Percentiles rank a stretch among this genome's conserved stretches.
Conservation (phyloP, 2,329 filamentous ascomycete genomes). For the Diplodia seriata region DNA sequence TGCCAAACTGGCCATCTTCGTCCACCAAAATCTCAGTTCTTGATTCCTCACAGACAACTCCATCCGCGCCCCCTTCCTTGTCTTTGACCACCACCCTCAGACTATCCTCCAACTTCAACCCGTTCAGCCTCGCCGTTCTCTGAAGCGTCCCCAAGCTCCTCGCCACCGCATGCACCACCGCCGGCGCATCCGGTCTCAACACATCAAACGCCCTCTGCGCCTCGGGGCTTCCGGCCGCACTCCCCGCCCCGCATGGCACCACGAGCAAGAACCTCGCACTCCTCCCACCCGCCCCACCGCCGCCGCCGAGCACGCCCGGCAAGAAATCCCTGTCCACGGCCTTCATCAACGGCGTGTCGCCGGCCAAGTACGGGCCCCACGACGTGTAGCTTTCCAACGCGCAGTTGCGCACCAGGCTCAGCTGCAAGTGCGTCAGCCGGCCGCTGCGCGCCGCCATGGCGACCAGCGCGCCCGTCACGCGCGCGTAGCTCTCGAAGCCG, state of each 20-base stretch:
- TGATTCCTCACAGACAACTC: background rate
- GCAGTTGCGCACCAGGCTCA: conserved; percentile 31
- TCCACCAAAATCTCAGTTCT: conserved; percentile 22
- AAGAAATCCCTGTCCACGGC: conserved; percentile 13
- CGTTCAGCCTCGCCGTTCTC: conserved; percentile 31
- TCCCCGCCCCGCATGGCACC: conserved; percentile 19
- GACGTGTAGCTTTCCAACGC: conserved; percentile 32
- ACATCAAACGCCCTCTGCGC: conserved; percentile 30
- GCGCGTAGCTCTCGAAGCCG: conserved; percentile 22
- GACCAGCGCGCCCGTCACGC: conserved; percentile 2
- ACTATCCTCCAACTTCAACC: conserved; percentile 17
- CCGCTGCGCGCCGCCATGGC: background rate
- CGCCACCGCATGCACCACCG: conserved; percentile 28
- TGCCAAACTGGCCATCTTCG: background rate
- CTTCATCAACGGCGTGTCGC: conserved; percentile 22
- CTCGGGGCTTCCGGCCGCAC: conserved; percentile 6
- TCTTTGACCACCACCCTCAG: conserved; percentile 11
- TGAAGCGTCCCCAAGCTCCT: conserved; percentile 27
- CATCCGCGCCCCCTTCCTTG: background rate
- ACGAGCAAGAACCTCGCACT: conserved; percentile 15
- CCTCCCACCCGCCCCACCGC: background rate
- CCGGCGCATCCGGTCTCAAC: conserved; percentile 27
- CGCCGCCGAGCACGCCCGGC: background rate
- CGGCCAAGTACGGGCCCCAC: conserved; percentile 29
- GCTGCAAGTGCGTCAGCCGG: conserved; percentile 20